Conservation (phyloP, 2,329 filamentous ascomycete genomes). For the Talaromyces sp. region DNA sequence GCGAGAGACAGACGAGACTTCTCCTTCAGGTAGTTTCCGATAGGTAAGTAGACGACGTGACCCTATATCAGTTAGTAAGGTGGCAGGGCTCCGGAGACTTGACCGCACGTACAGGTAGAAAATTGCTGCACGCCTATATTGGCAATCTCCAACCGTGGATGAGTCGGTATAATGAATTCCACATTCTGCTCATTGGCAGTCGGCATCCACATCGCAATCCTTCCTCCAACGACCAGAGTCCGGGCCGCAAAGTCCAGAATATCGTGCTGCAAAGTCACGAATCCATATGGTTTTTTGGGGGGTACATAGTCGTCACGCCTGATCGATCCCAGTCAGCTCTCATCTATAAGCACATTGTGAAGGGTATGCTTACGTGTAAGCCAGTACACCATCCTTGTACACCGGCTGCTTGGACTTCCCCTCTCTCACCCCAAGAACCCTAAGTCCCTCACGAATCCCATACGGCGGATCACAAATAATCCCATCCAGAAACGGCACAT, state of each 20-base stretch:
- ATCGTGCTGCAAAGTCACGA: constrained; percentile 84
- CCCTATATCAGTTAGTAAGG: constrained; percentile 54
- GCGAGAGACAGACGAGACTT: constrained; percentile 32
- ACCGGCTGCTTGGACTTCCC: constrained; percentile 53
- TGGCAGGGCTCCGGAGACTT: not conserved
- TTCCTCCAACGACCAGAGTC: constrained; percentile 73
- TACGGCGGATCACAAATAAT: constrained; percentile 97
- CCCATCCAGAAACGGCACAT: constrained; percentile 69
- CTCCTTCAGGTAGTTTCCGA: constrained; percentile 63
- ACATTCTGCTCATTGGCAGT: constrained; percentile 77
- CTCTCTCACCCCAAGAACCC: constrained; percentile 77
- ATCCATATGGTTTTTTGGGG: constrained; percentile 89
- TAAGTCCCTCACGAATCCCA: constrained; percentile 86
- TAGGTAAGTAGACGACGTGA: constrained; percentile 87
- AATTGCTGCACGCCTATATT: constrained; percentile 82
- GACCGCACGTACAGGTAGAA: constrained; percentile 76
- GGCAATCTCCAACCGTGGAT: constrained; percentile 71
- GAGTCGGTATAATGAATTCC: constrained; percentile 72
- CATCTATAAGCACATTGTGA: not conserved
- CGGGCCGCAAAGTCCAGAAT: constrained; percentile 78
- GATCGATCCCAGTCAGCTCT: not conserved
- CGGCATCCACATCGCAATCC: constrained; percentile 96
- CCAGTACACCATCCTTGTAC: constrained; percentile 66
- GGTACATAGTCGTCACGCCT: constrained; percentile 70
- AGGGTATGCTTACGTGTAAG: constrained; percentile 60